phyloP scores from a whole-genome alignment of 495 filamentous ascomycete species.

The Hypoxylon lenormandii region DNA sequence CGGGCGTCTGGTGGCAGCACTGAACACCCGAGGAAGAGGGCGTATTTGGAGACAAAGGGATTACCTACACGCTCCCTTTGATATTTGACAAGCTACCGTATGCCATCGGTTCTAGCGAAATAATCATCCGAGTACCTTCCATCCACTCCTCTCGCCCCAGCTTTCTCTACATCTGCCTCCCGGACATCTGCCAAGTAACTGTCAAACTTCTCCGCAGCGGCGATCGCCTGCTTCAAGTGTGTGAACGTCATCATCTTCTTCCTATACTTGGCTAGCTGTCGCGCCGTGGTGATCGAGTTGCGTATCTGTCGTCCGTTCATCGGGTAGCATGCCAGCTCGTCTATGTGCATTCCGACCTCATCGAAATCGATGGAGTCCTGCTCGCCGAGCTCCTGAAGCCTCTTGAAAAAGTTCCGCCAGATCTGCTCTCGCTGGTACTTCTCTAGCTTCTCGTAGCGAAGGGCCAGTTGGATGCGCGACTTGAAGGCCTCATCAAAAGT shows the following conservation, averaged over 20 bases:
- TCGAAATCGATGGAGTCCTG: constrained; percentile 25
- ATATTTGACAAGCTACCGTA: no score
- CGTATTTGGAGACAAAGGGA: no score
- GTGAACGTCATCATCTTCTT: constrained; percentile 1
- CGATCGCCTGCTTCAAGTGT: constrained; percentile 11
- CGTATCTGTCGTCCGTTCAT: constrained; percentile 44
- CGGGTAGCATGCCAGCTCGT: constrained; percentile 18
- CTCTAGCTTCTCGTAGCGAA: constrained; percentile 71
- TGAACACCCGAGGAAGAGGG: no score
- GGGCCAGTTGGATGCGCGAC: constrained; percentile 62
- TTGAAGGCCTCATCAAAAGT: constrained; percentile 65
- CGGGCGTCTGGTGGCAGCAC: no score
- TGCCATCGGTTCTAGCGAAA: no score
- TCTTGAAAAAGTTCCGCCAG: no score
- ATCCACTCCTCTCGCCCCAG: no score
- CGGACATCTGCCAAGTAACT: not conserved
- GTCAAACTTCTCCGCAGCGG: constrained; percentile 6
- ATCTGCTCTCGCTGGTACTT: constrained; percentile 28
- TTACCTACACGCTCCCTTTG: no score
- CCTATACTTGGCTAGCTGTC: constrained; percentile 19
- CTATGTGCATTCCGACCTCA: constrained; percentile 15
- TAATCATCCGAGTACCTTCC: no score
- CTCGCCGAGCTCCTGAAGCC: no score
- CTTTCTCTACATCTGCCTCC: no score
- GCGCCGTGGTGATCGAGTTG: constrained; percentile 39